Evolutionary conservation across 208 protist genomes (phyloP), one percentile per base, ranked within the genome.

Genomic region (Acanthamoeba castellanii): DNA sequence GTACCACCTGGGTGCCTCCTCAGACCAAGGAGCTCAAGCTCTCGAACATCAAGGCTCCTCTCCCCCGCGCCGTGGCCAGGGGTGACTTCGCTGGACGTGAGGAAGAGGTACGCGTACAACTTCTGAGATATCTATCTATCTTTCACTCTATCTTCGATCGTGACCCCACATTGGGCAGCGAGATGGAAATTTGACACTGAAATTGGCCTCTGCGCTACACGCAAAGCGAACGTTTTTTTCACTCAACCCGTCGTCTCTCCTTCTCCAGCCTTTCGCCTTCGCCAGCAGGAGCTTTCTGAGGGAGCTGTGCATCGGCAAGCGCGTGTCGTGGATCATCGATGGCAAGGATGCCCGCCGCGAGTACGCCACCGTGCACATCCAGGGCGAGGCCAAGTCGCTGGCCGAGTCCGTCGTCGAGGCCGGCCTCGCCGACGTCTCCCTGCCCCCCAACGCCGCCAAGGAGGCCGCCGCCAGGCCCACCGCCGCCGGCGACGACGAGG

Each of bases 31-130:
- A 94, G 32, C 37, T 94, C 70, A 94, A 94, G 68, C 59, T 94
- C 18, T 94, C 89, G 30, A 82, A 74, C 89, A 94, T 94, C 42
- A 94, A 94, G 89, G 89, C 89, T 1, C 89, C 89, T 50, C 68
- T 76, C 30, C 89, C 68, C 27, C 11, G 32, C 9, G 50, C 50
- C 50, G 14, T 18, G 11, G 89, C 89, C 68, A 94, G 78, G 89
- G 89, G 89, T 18, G 89, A 94, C 32, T 94, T 68, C 59, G 89
- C 59, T 47, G 68, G 11, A 14, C 89, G 89, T 8, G 30, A 76
- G 42, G 89, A 94, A n/a, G 89, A 94, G 89, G 89, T 94, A 70
- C 52, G 42, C 42, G 42, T 22, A 20, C 22, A 7, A 30, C 59
- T 25, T 30, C 59, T 55, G 50, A 55, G 14, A 55, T 18, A 55